Conservation (phyloP, 768 basidiomycete species). For the Tephrocybe sp. region DNA sequence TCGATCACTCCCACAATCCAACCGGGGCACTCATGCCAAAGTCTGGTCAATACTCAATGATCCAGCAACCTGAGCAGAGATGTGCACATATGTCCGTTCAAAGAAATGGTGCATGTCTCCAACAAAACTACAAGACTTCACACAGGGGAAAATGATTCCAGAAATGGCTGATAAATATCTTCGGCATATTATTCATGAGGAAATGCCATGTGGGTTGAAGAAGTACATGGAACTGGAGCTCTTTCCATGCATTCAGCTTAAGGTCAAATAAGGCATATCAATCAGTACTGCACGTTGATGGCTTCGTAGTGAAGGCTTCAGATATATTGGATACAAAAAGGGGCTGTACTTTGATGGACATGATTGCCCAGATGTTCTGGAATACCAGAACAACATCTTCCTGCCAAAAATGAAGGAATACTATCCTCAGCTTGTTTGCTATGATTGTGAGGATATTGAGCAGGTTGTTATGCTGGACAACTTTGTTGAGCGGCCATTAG, state of each 20-base stretch:
- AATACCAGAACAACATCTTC: slow-evolving; percentile 30
- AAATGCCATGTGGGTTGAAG: slow-evolving; percentile 35
- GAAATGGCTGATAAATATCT: slow-evolving; percentile 28
- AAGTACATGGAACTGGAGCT: slow-evolving; percentile 32
- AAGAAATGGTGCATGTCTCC: slow-evolving; percentile 39
- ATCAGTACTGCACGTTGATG: slow-evolving; percentile 30
- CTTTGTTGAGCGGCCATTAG: slow-evolving; percentile 24
- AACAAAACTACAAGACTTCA: slow-evolving; percentile 28
- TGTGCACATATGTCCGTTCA: slow-evolving; percentile 27
- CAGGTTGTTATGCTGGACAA: slow-evolving; percentile 10
- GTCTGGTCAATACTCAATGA: slow-evolving; percentile 26
- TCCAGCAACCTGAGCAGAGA: slow-evolving; percentile 25
- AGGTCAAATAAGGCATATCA: slow-evolving; percentile 28
- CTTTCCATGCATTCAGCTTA: slow-evolving; percentile 28
- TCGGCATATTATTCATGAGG: slow-evolving; percentile 22
- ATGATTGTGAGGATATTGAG: slow-evolving; percentile 17
- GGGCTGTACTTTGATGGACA: slow-evolving; percentile 37
- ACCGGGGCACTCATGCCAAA: slow-evolving; percentile 26
- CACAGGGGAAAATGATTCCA: slow-evolving; percentile 23
- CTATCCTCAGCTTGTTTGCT: slow-evolving; percentile 18
- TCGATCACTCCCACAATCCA: slow-evolving; percentile 25
- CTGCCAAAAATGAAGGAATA: slow-evolving; percentile 27
- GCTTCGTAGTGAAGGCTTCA: slow-evolving; percentile 29
- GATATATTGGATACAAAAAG: slow-evolving; percentile 27
- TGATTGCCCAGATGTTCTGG: slow-evolving; percentile 33